These are phyloP conservation scores for Chlorella sorokiniana DNA, from an alignment of 139 green algal genomes.

Conservation along the genomic window DNA sequence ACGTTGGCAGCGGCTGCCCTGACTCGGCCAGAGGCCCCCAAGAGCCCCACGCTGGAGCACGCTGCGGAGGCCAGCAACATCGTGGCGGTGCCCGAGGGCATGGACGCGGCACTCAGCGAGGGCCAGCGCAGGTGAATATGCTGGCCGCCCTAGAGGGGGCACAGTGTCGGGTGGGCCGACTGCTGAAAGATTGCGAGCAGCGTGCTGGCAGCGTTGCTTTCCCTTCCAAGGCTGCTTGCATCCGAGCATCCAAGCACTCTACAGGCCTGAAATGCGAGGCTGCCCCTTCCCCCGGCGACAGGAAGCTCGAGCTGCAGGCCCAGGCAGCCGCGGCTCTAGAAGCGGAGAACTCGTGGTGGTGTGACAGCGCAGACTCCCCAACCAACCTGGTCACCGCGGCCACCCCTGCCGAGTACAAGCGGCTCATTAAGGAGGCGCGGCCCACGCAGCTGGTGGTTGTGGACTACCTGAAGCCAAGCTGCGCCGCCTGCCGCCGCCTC, in stretches of 20 bases:
- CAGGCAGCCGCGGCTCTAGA: conserved; percentile 6
- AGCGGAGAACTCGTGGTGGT: conserved; percentile 20
- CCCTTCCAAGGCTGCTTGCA: no score
- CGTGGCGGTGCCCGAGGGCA: background rate
- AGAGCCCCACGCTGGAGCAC: background rate
- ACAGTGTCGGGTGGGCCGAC: no score
- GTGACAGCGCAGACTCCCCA: background rate
- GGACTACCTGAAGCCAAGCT: conserved; percentile 62
- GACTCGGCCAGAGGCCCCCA: background rate
- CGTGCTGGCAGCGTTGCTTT: no score
- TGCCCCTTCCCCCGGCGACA: background rate
- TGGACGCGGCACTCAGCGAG: background rate
- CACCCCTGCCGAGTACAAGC: conserved; percentile 31
- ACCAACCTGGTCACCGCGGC: conserved; percentile 25
- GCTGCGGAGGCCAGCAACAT: background rate
- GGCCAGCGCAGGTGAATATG: conserved; percentile 2
- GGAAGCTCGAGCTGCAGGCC: conserved; percentile 31
- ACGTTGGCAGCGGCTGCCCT: background rate
- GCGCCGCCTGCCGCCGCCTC: conserved; percentile 50
- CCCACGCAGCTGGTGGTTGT: conserved; percentile 31
- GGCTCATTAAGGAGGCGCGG: background rate
- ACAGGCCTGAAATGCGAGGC: no score
- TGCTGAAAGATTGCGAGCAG: no score
- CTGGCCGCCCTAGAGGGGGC: background rate
- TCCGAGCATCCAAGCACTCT: no score